phyloP scores from a whole-genome alignment of 2,329 filamentous ascomycete species.

The Diaporthe citriasiana region DNA sequence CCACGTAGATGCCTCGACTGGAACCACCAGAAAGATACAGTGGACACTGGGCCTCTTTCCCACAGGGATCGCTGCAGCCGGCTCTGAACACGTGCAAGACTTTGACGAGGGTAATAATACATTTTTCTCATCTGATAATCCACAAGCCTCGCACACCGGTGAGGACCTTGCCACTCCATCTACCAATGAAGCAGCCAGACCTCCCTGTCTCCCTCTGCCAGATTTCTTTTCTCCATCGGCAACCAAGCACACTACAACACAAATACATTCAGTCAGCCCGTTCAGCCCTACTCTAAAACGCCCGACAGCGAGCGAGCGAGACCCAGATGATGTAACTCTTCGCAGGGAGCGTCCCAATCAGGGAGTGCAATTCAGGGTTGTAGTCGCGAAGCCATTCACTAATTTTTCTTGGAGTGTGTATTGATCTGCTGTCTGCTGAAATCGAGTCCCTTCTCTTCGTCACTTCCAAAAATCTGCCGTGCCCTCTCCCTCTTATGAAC shows the following conservation, averaged over 20 bases:
- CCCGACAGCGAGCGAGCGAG: not conserved
- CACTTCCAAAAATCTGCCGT: not conserved
- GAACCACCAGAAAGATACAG: too few relatives aligned
- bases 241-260: not conserved
- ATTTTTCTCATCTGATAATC: not conserved
- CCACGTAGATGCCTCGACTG: too few relatives aligned
- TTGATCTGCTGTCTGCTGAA: constrained; percentile 30
- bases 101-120: too few relatives aligned
- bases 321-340: too few relatives aligned
- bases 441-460: not conserved
- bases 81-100: too few relatives aligned
- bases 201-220: not conserved
- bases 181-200: not conserved
- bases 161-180: not conserved
- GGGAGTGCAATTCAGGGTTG: too few relatives aligned
- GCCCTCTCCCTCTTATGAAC: constrained; percentile 65
- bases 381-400: not conserved
- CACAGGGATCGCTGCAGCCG: too few relatives aligned
- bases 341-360: too few relatives aligned
- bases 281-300: not conserved
- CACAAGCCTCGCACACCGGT: not conserved
- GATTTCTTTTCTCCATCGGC: not conserved
- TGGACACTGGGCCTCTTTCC: too few relatives aligned
- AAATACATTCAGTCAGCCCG: too few relatives aligned
- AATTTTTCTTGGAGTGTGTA: not conserved